phyloP scores from a whole-genome alignment of 2,329 filamentous ascomycete species.

The Talaromyces sp. region DNA sequence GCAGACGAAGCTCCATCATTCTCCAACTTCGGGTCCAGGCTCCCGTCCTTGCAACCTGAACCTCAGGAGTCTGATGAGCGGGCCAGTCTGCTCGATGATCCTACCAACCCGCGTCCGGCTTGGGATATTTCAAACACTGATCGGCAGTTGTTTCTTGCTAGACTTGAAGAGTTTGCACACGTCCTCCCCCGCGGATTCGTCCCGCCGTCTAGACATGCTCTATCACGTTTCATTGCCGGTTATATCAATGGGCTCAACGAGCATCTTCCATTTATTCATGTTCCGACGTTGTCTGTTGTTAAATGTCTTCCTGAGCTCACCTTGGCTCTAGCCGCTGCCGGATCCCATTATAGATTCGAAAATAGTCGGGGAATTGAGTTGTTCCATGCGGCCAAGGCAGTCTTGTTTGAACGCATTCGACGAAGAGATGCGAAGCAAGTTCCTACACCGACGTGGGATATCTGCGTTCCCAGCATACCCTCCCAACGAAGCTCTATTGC shows the following conservation, averaged over 20 bases:
- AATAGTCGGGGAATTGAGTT: slow-evolving; percentile 51
- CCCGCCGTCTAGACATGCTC: slow-evolving; percentile 45
- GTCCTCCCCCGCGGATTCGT: slow-evolving; percentile 45
- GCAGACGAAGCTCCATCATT: slow-evolving; percentile 42
- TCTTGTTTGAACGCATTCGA: slow-evolving; percentile 50
- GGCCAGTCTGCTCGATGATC: slow-evolving; percentile 38
- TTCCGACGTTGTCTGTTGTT: slow-evolving; percentile 44
- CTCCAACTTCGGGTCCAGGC: slow-evolving; percentile 45
- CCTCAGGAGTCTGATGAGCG: slow-evolving; percentile 43
- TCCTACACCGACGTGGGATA: slow-evolving; percentile 39
- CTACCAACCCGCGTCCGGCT: slow-evolving; percentile 35
- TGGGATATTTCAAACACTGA: slow-evolving; percentile 46
- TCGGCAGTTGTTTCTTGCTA: slow-evolving; percentile 41
- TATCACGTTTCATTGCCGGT: slow-evolving; percentile 48
- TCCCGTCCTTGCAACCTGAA: slow-evolving; percentile 46
- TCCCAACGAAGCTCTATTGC: slow-evolving; percentile 38
- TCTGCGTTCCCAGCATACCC: slow-evolving; percentile 32
- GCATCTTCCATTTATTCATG: slow-evolving; percentile 49
- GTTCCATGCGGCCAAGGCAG: slow-evolving; percentile 53
- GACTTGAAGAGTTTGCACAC: slow-evolving; percentile 43
- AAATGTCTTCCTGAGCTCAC: slow-evolving; percentile 45
- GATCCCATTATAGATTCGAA: slow-evolving; percentile 46
- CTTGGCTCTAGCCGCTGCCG: slow-evolving; percentile 48
- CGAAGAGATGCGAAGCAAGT: slow-evolving; percentile 45
- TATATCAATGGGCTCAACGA: slow-evolving; percentile 50